These are phyloP conservation scores for Lithospermum erythrorhizon DNA, from an alignment of 257 asterid genomes.

Conservation along the genomic window DNA sequence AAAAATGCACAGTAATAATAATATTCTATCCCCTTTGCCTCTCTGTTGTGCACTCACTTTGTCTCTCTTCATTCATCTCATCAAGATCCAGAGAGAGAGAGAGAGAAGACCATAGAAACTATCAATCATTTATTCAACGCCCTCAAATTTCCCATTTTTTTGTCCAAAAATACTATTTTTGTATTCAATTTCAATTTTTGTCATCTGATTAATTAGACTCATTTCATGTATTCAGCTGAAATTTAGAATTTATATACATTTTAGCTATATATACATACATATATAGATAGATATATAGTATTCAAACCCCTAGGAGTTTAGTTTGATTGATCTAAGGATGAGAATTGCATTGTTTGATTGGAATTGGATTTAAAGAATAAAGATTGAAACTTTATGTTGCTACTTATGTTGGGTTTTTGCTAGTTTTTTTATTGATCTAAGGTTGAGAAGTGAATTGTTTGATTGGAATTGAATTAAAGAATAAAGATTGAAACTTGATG, in stretches of 20 bases:
- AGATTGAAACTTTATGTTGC: neutral
- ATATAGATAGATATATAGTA: no score
- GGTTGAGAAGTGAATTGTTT: no score
- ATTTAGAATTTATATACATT: no score
- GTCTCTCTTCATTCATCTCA: slow-evolving; percentile 23
- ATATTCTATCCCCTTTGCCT: slow-evolving; percentile 1
- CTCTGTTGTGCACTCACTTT: slow-evolving; percentile 1
- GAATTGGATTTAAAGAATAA: no score
- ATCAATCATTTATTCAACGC: neutral
- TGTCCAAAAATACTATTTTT: neutral
- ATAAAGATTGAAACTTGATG: neutral
- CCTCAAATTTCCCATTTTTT: neutral
- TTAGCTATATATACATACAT: no score
- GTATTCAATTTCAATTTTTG: neutral
- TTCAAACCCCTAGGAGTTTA: no score
- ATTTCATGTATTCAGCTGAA: no score
- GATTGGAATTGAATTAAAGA: neutral
- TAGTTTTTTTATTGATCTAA: no score
- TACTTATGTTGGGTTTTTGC: no score
- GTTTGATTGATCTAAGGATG: no score
- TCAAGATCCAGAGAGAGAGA: slow-evolving; percentile 30
- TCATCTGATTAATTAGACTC: no score
- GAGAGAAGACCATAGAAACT: slow-evolving; percentile 1
- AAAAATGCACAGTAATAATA: no score
- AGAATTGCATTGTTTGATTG: neutral